A percentile compares a stretch with the other conserved stretches of the same genome.
These are phyloP conservation scores for Cornus controversa DNA, from an alignment of 148 eudicot genomes.

Conservation along the genomic window DNA sequence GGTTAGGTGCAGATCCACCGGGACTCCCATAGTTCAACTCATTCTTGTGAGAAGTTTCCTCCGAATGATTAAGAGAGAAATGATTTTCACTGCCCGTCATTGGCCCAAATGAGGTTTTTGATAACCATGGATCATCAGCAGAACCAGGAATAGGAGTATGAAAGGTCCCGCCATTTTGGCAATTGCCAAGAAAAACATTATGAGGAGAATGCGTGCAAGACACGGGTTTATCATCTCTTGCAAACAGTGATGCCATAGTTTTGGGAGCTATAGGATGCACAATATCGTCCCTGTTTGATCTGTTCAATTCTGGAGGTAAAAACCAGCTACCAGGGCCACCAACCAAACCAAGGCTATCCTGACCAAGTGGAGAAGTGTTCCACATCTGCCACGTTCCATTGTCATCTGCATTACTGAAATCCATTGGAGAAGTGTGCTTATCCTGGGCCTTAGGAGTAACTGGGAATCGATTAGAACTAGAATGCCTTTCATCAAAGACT, in stretches of 20 bases:
- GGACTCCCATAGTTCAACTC: conserved; percentile 55
- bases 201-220: conserved; percentile 52
- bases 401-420: conserved; percentile 41
- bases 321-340: conserved; percentile 64
- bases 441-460: conserved; percentile 58
- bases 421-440: conserved; percentile 32
- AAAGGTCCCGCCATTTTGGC: conserved; percentile 47
- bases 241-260: conserved; percentile 77
- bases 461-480: conserved; percentile 43
- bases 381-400: conserved; percentile 92
- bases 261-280: conserved; percentile 49
- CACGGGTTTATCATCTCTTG: conserved; percentile 54
- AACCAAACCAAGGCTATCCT: conserved; percentile 65
- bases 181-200: conserved; percentile 39
- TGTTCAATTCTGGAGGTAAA: conserved; percentile 52
- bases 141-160: conserved; percentile 39
- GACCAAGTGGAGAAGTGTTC: conserved; percentile 77
- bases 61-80: conserved; percentile 38
- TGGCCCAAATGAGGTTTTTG: conserved; percentile 41
- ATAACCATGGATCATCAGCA: conserved; percentile 75
- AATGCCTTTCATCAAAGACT: conserved; percentile 60
- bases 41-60: conserved; percentile 48
- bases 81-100: conserved; percentile 43
- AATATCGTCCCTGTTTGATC: conserved; percentile 50
- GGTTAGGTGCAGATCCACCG: conserved; percentile 36